Evolutionary conservation across 2,329 filamentous ascomycete genomes (phyloP).

Genomic region (Claviceps pusilla): DNA sequence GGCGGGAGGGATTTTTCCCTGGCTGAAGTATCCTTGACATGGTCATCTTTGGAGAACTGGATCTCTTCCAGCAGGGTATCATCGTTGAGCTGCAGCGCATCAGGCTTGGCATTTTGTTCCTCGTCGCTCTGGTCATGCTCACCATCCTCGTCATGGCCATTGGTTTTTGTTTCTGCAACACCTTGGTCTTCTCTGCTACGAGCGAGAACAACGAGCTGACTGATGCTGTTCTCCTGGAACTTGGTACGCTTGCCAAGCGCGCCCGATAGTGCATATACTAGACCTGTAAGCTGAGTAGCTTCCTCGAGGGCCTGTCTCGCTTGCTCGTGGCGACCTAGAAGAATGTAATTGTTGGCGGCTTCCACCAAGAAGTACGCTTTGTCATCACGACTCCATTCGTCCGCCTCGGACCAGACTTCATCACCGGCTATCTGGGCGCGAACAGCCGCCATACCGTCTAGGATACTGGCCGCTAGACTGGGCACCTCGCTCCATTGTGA

Average conservation of each 20-base stretch:
- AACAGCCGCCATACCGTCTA: slow-evolving; percentile 27
- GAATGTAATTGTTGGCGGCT: slow-evolving; percentile 65
- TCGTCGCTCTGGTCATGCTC: neutral
- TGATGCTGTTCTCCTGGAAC: slow-evolving; percentile 65
- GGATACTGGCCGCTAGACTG: slow-evolving; percentile 35
- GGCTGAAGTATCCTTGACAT: slow-evolving; percentile 21
- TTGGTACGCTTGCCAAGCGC: slow-evolving; percentile 72
- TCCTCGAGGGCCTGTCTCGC: slow-evolving; percentile 56
- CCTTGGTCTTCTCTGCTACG: slow-evolving; percentile 43
- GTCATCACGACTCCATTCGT: slow-evolving; percentile 30
- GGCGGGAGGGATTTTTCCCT: slow-evolving; percentile 35
- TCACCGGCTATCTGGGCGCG: slow-evolving; percentile 22
- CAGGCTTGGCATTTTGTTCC: slow-evolving; percentile 30
- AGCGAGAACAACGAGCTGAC: slow-evolving; percentile 82
- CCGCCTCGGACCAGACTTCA: slow-evolving; percentile 22
- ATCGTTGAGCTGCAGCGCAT: slow-evolving; percentile 68
- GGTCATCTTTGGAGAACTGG: slow-evolving; percentile 47
- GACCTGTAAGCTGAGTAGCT: slow-evolving; percentile 51
- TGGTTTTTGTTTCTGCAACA: slow-evolving; percentile 6
- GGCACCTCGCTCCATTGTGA: slow-evolving; percentile 46
- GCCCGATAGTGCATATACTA: slow-evolving; percentile 73
- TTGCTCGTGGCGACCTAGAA: slow-evolving; percentile 66
- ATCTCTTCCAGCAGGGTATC: slow-evolving; percentile 86
- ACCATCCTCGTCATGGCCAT: slow-evolving; percentile 5
- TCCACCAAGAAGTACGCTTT: slow-evolving; percentile 64